A percentile compares a stretch with the other conserved stretches of the same genome.
These are phyloP conservation scores for Camelina laxa DNA, from an alignment of 345 rosid genomes.

Conservation along the genomic window DNA sequence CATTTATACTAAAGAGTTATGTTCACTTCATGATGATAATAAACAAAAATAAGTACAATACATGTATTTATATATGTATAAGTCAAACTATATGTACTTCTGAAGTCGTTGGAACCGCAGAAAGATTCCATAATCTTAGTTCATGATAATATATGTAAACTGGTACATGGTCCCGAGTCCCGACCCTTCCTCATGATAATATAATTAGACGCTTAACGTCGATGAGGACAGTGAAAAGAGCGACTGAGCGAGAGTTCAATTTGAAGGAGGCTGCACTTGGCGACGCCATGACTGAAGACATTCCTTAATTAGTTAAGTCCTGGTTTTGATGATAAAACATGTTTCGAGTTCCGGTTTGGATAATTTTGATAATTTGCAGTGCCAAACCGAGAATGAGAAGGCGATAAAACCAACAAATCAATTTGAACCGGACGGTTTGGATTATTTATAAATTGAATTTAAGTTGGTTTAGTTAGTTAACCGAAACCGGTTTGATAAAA, in stretches of 20 bases:
- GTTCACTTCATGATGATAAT: not conserved
- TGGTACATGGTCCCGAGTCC: conserved; percentile 10
- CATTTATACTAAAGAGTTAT: not conserved
- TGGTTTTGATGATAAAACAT: not conserved
- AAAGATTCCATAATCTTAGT: conserved; percentile 4
- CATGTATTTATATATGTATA: not conserved
- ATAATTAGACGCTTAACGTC: not conserved
- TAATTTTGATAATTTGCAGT: not conserved
- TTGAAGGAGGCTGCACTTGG: not conserved
- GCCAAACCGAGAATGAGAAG: not conserved
- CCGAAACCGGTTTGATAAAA: conserved; percentile 34
- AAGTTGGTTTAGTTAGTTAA: not conserved
- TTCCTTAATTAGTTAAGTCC: not conserved
- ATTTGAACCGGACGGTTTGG: not conserved
- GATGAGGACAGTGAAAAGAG: not conserved
- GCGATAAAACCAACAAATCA: not conserved
- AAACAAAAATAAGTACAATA: not conserved
- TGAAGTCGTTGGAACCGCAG: conserved; percentile 11
- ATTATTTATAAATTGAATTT: not conserved
- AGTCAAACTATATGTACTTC: not conserved
- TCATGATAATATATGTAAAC: not conserved
- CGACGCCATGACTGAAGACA: conserved; percentile 24
- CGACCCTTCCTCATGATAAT: not conserved
- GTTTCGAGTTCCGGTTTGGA: not conserved
- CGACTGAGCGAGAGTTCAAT: not conserved